A percentile compares a stretch with the other conserved stretches of the same genome.
These are phyloP conservation scores for Eutrema heterophyllum DNA, from an alignment of 345 rosid genomes.

Conservation along the genomic window DNA sequence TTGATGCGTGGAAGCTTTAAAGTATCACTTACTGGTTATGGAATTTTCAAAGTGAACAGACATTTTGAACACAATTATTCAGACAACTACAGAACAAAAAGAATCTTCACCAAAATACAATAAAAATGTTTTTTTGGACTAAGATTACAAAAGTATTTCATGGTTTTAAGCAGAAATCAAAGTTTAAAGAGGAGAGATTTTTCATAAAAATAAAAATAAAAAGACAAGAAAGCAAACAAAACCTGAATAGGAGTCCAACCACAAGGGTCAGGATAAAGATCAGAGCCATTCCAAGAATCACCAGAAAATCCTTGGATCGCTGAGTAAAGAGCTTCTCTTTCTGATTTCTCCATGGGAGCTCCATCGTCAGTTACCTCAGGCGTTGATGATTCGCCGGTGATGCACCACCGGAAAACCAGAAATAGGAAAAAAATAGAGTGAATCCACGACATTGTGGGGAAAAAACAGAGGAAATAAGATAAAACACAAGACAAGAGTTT, in stretches of 20 bases:
- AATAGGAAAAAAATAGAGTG: constrained; percentile 1
- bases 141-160: background rate
- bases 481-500: background rate
- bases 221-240: background rate
- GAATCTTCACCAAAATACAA: background rate
- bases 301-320: constrained; percentile 78
- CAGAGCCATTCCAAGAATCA: constrained; percentile 83
- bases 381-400: constrained; percentile 4
- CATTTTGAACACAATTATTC: constrained; percentile 11
- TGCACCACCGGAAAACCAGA: constrained; percentile 4
- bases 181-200: background rate
- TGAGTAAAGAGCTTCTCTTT: constrained; percentile 58
- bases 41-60: constrained; percentile 15
- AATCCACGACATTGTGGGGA: constrained; percentile 20
- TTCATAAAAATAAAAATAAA: background rate
- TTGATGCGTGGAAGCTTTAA: constrained; percentile 6
- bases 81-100: constrained; percentile 24
- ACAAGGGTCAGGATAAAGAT: constrained; percentile 93
- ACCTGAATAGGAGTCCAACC: constrained; percentile 97
- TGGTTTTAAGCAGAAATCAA: background rate
- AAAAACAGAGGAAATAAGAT: background rate
- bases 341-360: constrained; percentile 66
- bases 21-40: constrained; percentile 19
- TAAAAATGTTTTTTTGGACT: background rate
- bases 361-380: constrained; percentile 20